Conservation (phyloP, 495 filamentous ascomycete genomes). For the Neurospora sublineolata region DNA sequence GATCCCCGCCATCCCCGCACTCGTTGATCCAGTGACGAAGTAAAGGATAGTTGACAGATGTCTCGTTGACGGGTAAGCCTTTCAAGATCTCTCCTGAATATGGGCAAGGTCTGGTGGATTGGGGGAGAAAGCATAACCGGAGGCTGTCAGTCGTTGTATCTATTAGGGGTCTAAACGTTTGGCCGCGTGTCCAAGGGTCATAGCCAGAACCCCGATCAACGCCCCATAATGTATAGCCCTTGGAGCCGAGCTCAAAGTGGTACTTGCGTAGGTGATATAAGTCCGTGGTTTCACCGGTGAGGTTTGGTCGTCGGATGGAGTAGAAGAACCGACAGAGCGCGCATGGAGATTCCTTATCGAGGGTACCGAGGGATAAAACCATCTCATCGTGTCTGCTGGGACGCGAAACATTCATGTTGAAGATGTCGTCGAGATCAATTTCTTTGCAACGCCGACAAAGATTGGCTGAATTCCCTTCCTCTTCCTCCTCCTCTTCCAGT, state of each 20-base stretch:
- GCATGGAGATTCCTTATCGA: neutral
- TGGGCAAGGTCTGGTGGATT: neutral
- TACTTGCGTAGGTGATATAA: neutral
- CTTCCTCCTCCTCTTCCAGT: neutral
- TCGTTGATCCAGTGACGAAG: neutral
- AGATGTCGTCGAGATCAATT: neutral
- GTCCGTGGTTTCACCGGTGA: accelerated
- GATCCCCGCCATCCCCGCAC: neutral
- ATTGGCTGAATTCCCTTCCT: neutral
- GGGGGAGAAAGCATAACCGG: neutral
- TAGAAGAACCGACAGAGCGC: neutral
- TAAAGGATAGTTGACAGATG: neutral
- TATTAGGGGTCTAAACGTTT: too few species aligned
- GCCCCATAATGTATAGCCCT: neutral
- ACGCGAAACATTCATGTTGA: too few species aligned
- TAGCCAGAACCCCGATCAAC: neutral
- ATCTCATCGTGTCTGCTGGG: too few species aligned
- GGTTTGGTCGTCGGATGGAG: neutral
- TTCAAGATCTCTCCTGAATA: neutral
- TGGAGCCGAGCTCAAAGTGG: accelerated
- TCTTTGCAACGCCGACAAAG: neutral
- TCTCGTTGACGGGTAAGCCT: neutral
- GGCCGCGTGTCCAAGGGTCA: too few species aligned
- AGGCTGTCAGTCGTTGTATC: too few species aligned
- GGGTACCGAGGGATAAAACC: accelerated